These are phyloP conservation scores for Rhinocladiella mackenziei DNA, from an alignment of 2,329 filamentous ascomycete genomes.

Conservation along the genomic window DNA sequence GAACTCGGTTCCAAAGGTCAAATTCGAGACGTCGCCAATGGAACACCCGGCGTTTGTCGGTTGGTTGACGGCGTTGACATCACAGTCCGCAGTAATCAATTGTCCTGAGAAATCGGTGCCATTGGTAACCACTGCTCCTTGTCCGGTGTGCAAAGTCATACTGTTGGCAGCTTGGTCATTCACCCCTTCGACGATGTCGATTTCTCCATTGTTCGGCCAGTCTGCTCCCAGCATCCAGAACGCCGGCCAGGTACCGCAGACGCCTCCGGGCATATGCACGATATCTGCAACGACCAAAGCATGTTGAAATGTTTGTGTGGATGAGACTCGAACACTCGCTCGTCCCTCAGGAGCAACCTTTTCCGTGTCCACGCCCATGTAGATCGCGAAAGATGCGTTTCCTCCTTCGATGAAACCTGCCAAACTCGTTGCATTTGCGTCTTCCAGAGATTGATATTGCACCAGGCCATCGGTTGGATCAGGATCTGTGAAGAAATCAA, in stretches of 20 bases:
- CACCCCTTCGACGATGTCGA: constrained; percentile 53
- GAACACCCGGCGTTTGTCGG: constrained; percentile 39
- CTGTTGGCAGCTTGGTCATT: constrained; percentile 43
- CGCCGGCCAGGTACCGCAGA: constrained; percentile 51
- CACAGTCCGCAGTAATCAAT: constrained; percentile 49
- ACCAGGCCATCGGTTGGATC: constrained; percentile 52
- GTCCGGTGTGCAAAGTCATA: constrained; percentile 49
- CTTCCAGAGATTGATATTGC: constrained; percentile 44
- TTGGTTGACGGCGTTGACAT: constrained; percentile 43
- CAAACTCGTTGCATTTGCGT: constrained; percentile 38
- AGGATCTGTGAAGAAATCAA: constrained; percentile 46
- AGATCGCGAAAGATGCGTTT: constrained; percentile 34
- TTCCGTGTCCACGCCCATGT: constrained; percentile 43
- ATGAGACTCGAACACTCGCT: constrained; percentile 44
- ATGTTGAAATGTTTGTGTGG: constrained; percentile 43
- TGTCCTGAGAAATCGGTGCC: constrained; percentile 46
- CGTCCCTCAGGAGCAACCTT: constrained; percentile 38
- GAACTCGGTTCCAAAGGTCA: constrained; percentile 51
- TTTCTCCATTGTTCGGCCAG: constrained; percentile 46
- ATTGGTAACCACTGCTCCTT: constrained; percentile 33
- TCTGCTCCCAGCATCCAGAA: constrained; percentile 41
- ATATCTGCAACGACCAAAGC: constrained; percentile 48
- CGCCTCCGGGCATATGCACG: constrained; percentile 45
- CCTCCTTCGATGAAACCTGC: constrained; percentile 33
- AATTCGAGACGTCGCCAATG: constrained; percentile 32